Evolutionary conservation across 495 filamentous ascomycete genomes (phyloP), one percentile per base, ranked within the genome.

Genomic region (Hypoxylon rickii): DNA sequence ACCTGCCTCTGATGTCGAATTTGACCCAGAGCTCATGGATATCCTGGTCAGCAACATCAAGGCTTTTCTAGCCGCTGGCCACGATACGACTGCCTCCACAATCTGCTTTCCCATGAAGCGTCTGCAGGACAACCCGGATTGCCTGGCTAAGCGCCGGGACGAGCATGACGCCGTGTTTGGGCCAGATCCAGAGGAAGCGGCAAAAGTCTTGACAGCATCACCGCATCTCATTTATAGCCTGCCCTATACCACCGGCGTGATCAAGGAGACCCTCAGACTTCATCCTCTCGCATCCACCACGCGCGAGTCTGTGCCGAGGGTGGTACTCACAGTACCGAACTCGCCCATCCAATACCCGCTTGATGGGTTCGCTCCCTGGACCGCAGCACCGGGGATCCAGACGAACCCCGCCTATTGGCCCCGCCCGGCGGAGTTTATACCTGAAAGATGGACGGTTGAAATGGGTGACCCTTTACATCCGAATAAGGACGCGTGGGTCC

Each of bases 221-320:
- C 68, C 70, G 4, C 44, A 60, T 7, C 46, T 66, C 6, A 31
- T 70, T 37, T 66, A 70, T 58, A 22, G 51, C 13, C 58, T 79
- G 0, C 71, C 66, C 6, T 78, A 76, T 55, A 75, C 72, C 7
- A 43, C 58, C 2, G 76, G 68, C 19, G 67, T 77, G 11, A 72
- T 80, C 56, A 70, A 73, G 60, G 79, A 82, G 60, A 68, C 54
- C 1, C 66, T 79, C 5, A 66, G 78, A 3, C 44, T 81, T 8
- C 75, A 63, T 50, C 67, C 72, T 3, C 45, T 66, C 3, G 64
- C 68, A 2, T 64, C 46, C 11, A 56, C 56, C 17, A 56, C 67
- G 3, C 70, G 76, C 3, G 50, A 49, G 15, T 65, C 32, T 68
- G 3, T 10, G 59, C 7, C 61, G 18, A 19, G 38, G 18, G 11